phyloP scores from a whole-genome alignment of 2,329 filamentous ascomycete species.

The Amauroascus niger region DNA sequence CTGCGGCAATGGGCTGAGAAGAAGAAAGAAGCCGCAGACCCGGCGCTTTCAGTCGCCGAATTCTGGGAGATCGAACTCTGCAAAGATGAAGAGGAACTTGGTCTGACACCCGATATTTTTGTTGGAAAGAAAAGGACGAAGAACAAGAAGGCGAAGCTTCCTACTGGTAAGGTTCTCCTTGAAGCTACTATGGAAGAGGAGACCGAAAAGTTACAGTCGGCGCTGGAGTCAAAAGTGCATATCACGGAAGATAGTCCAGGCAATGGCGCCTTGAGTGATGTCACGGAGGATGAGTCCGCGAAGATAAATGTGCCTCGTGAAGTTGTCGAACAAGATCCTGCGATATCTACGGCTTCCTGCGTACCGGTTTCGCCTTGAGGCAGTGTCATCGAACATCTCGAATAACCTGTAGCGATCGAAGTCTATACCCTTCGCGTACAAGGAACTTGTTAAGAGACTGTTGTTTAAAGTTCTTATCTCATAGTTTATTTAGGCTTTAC shows the following conservation, averaged over 20 bases:
- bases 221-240: background rate
- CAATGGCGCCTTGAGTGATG: background rate
- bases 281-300: background rate
- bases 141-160: background rate
- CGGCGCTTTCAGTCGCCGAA: background rate
- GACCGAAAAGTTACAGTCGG: background rate
- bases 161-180: background rate
- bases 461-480: too few species aligned
- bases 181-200: background rate
- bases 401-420: background rate
- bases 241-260: background rate
- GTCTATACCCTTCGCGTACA: too few species aligned
- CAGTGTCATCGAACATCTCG: background rate
- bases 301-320: background rate
- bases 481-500: too few species aligned
- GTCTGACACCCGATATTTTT: background rate
- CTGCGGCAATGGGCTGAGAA: slow-evolving; percentile 29
- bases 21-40: background rate
- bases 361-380: background rate
- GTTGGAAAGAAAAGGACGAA: background rate
- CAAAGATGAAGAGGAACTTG: slow-evolving; percentile 9
- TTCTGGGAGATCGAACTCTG: slow-evolving; percentile 10
- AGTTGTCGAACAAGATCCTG: background rate
- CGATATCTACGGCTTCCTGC: background rate
- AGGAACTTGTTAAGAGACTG: too few species aligned